A percentile compares a stretch with the other conserved stretches of the same genome.
phyloP scores from a whole-genome alignment of 805 yeast species.

The Maudiozyma bulderi region DNA sequence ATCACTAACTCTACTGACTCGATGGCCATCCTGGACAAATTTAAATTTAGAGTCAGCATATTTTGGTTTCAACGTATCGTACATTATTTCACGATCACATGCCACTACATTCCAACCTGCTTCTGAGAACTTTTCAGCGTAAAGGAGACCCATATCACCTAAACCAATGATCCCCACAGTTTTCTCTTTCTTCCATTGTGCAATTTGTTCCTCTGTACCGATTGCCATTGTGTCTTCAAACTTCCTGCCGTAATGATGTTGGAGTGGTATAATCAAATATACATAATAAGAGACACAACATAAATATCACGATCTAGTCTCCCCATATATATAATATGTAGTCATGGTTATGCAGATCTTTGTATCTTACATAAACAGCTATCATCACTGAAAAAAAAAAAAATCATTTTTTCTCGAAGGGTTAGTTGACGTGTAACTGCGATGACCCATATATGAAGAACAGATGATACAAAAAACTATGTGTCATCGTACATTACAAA shows the following conservation, averaged over 20 bases:
- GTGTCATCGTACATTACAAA: no score
- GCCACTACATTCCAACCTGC: slow-evolving; percentile 90
- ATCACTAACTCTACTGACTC: slow-evolving; percentile 72
- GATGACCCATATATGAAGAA: no score
- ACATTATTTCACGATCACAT: slow-evolving; percentile 70
- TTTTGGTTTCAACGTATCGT: slow-evolving; percentile 35
- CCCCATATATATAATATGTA: no score
- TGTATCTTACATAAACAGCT: no score
- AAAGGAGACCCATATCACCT: slow-evolving; percentile 93
- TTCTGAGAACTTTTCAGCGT: slow-evolving; percentile 64
- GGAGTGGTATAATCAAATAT: no score
- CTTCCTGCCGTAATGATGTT: neutral
- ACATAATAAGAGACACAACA: no score
- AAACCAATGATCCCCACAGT: slow-evolving; percentile 85
- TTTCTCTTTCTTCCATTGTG: slow-evolving; percentile 37
- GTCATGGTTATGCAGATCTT: no score
- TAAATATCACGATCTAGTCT: no score
- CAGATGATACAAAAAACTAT: no score
- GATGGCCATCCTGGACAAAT: slow-evolving; percentile 70
- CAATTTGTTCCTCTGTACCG: slow-evolving; percentile 10
- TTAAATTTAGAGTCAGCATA: slow-evolving; percentile 38
- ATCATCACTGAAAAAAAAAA: no score
- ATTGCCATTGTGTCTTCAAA: neutral
- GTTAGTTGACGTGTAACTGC: no score
- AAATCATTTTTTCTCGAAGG: no score